Evolutionary conservation across 805 yeast species (phyloP).

Genomic region (Candida silvatica): DNA sequence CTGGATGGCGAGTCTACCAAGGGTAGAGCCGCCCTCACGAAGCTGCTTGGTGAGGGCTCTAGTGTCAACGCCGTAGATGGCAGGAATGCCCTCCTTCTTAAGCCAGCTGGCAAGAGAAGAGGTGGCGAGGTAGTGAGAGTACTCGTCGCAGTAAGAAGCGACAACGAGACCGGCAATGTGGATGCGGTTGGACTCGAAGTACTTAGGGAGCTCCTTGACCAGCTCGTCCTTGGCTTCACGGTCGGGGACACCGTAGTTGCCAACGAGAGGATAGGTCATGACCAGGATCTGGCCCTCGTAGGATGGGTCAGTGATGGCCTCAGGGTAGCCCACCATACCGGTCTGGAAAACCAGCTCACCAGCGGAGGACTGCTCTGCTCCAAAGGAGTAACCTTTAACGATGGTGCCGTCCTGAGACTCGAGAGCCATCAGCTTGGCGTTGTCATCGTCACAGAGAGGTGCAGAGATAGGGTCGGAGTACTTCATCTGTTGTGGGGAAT

Average conservation of each 20-base stretch:
- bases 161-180: conserved; percentile 96
- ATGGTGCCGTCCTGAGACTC: conserved; percentile 82
- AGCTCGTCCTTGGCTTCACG: conserved; percentile 67
- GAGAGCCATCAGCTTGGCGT: conserved; percentile 77
- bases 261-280: conserved; percentile 93
- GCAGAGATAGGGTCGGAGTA: conserved; percentile 65
- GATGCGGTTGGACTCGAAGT: conserved; percentile 86
- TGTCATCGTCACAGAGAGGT: conserved; percentile 80
- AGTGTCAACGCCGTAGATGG: conserved; percentile 96
- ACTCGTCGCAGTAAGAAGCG: conserved; percentile 94
- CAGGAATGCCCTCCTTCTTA: conserved; percentile 86
- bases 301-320: conserved; percentile 95
- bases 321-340: conserved; percentile 99
- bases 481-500: no score
- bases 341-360: conserved; percentile 99
- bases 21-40: conserved; percentile 86
- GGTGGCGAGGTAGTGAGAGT: conserved; percentile 86
- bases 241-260: conserved; percentile 99
- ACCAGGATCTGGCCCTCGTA: conserved; percentile 96
- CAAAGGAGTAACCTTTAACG: conserved; percentile 93
- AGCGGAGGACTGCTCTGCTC: conserved; percentile 81
- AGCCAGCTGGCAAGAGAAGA: conserved; percentile 94
- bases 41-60: conserved; percentile 89
- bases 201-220: conserved; percentile 71
- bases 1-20: conserved; percentile 78